Base-by-base conservation (phyloP, 352 stramenopile species). In the Labyrinthula sp. region DNA sequence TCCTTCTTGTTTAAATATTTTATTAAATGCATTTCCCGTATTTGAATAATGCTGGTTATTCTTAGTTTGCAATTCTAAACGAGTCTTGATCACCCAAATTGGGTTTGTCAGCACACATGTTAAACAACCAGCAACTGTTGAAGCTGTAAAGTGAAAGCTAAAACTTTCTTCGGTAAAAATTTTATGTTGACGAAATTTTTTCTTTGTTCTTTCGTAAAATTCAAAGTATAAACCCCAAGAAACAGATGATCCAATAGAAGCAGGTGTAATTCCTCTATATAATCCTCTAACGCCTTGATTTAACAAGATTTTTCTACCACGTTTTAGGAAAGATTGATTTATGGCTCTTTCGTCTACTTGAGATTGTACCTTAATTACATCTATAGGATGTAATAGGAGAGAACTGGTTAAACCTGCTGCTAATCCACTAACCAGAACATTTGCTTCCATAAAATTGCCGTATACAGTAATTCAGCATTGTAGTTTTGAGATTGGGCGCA, bases 161-260 rank as follows among this genome's bases (percentile, higher is more conserved):
- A n/a, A n/a, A n/a, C n/a, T n/a, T n/a, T n/a, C n/a, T n/a, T n/a
- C n/a, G n/a, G n/a, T n/a, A n/a, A n/a, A n/a, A n/a, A n/a, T n/a
- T n/a, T n/a, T n/a, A n/a, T n/a, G n/a, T n/a, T n/a, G n/a, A n/a
- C n/a, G n/a, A n/a, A n/a, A n/a, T n/a, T n/a, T n/a, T n/a, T n/a
- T n/a, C 61, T 97, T 96, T 9, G 82, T 71, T 36, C 76, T 74
- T 67, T 97, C 84, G 61, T 98, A 98, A 37, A 95, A 71, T 48
- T 86, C 85, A 69, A 98, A 96, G 61, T 95, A 98, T 28, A 93
- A 69, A 8, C 89, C 89, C 89, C 89, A 98, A 12, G 77, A 90
- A 15, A 91, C 60, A 10, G 82, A 77, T 21, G 80, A 89, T 15
- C 82, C 89, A 24, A 95, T 78, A 15, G 95, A 56, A n/a, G 85